Evolutionary conservation across 2,329 filamentous ascomycete genomes (phyloP).

Genomic region (Ceratocystis colombiana): DNA sequence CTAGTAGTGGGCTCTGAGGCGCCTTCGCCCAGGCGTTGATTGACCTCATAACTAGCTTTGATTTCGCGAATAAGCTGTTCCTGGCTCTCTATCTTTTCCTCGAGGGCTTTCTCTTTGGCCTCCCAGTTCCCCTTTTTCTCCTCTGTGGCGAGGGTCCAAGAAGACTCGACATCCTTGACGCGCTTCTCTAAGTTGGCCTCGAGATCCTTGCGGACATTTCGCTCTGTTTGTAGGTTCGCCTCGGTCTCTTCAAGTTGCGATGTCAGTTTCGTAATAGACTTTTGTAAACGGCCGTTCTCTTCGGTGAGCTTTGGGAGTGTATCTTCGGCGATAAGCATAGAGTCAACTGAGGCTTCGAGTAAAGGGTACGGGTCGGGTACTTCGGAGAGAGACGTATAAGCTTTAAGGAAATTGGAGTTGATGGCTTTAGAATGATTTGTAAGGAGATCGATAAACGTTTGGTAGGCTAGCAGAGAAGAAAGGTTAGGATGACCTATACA

Average conservation of each 20-base stretch:
- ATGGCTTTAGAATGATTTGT: constrained; percentile 93
- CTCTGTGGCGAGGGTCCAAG: constrained; percentile 78
- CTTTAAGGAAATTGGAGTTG: constrained; percentile 82
- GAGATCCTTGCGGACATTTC: constrained; percentile 58
- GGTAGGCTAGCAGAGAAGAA: constrained; percentile 58
- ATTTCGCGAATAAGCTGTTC: constrained; percentile 86
- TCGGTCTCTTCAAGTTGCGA: constrained; percentile 76
- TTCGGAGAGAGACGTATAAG: constrained; percentile 89
- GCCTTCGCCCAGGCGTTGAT: constrained; percentile 71
- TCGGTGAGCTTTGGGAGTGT: constrained; percentile 79
- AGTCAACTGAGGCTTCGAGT: constrained; percentile 91
- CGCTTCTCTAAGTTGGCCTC: constrained; percentile 67
- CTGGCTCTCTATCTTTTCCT: constrained; percentile 91
- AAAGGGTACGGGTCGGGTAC: constrained; percentile 93
- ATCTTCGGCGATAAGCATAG: constrained; percentile 73
- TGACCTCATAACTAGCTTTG: constrained; percentile 95
- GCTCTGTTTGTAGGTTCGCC: constrained; percentile 66
- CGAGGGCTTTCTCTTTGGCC: constrained; percentile 78
- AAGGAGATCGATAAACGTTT: constrained; percentile 91
- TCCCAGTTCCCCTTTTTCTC: constrained; percentile 97
- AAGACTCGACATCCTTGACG: constrained; percentile 80
- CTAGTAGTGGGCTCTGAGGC: constrained; percentile 45
- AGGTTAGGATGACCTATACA: neutral
- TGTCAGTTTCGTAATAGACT: constrained; percentile 63
- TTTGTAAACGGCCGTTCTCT: constrained; percentile 81